Conservation (phyloP, 2,329 filamentous ascomycete genomes). For the Pseudopyrenochaeta lycopersici region DNA sequence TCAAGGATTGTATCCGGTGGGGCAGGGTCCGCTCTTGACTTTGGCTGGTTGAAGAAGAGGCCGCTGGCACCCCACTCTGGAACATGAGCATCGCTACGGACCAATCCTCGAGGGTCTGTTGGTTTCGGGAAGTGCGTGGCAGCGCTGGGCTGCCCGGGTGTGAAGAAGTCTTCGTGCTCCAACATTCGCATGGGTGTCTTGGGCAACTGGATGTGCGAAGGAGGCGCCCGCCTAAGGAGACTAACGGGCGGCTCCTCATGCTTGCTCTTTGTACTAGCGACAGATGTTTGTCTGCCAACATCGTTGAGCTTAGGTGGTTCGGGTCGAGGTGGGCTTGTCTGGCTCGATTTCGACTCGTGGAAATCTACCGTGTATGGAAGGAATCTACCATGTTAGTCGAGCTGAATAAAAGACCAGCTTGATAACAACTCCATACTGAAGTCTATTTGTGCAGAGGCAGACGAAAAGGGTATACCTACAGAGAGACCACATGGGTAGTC, state of each 20-base stretch:
- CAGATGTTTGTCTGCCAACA: slow-evolving; percentile 60
- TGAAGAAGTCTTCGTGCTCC: slow-evolving; percentile 58
- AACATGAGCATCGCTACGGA: slow-evolving; percentile 77
- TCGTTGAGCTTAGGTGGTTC: slow-evolving; percentile 44
- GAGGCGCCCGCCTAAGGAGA: slow-evolving; percentile 48
- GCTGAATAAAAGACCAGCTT: not conserved
- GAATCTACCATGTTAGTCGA: slow-evolving; percentile 67
- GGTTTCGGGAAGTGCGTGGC: slow-evolving; percentile 64
- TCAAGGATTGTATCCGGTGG: slow-evolving; percentile 80
- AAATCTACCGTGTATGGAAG: slow-evolving; percentile 94
- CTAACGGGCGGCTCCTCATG: slow-evolving; percentile 46
- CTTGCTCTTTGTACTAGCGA: slow-evolving; percentile 14
- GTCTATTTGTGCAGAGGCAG: not conserved
- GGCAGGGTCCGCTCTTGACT: slow-evolving; percentile 75
- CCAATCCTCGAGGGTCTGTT: slow-evolving; percentile 62
- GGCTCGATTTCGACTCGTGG: slow-evolving; percentile 53
- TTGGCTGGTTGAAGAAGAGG: slow-evolving; percentile 77
- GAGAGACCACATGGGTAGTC: slow-evolving; percentile 67
- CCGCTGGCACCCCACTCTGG: slow-evolving; percentile 76
- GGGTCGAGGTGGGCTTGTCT: slow-evolving; percentile 50
- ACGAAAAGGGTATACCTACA: slow-evolving; percentile 55
- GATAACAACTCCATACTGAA: not conserved
- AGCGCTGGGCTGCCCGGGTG: slow-evolving; percentile 50
- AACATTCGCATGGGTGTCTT: slow-evolving; percentile 52
- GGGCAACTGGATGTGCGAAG: slow-evolving; percentile 42